phyloP scores from a whole-genome alignment of 2,329 filamentous ascomycete genomes.

The Clonostachys chloroleuca region DNA sequence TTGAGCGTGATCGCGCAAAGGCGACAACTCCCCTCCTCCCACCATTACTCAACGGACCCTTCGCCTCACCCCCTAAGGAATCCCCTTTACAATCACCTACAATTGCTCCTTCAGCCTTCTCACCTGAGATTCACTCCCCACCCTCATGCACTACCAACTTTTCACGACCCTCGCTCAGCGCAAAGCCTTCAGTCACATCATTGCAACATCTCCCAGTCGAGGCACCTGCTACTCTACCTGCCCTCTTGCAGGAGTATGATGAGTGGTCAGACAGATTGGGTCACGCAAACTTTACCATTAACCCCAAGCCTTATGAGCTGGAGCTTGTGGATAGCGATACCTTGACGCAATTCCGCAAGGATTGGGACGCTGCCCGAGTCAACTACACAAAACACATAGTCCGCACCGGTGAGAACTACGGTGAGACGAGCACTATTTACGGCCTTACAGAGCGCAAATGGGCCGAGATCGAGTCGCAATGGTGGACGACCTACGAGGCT shows the following conservation, averaged over 20 bases:
- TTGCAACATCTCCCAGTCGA: slow-evolving; percentile 54
- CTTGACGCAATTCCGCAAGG: slow-evolving; percentile 60
- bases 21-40: slow-evolving; percentile 83
- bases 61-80: slow-evolving; percentile 53
- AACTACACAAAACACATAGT: slow-evolving; percentile 89
- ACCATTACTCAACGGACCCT: slow-evolving; percentile 64
- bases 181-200: slow-evolving; percentile 73
- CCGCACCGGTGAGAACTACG: slow-evolving; percentile 86
- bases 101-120: slow-evolving; percentile 54
- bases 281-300: slow-evolving; percentile 89
- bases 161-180: slow-evolving; percentile 62
- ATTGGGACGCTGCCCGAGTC: slow-evolving; percentile 79
- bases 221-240: slow-evolving; percentile 51
- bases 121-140: slow-evolving; percentile 27
- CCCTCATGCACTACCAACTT: slow-evolving; percentile 41
- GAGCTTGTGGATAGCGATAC: slow-evolving; percentile 52
- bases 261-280: slow-evolving; percentile 83
- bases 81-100: slow-evolving; percentile 86
- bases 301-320: slow-evolving; percentile 74
- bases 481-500: slow-evolving; percentile 64
- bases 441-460: slow-evolving; percentile 84
- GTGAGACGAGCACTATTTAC: slow-evolving; percentile 84
- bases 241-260: slow-evolving; percentile 66
- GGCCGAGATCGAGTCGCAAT: slow-evolving; percentile 71
- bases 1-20: slow-evolving; percentile 53